phyloP scores from a whole-genome alignment of 2,329 filamentous ascomycete genomes.

The Tolypocladium album region DNA sequence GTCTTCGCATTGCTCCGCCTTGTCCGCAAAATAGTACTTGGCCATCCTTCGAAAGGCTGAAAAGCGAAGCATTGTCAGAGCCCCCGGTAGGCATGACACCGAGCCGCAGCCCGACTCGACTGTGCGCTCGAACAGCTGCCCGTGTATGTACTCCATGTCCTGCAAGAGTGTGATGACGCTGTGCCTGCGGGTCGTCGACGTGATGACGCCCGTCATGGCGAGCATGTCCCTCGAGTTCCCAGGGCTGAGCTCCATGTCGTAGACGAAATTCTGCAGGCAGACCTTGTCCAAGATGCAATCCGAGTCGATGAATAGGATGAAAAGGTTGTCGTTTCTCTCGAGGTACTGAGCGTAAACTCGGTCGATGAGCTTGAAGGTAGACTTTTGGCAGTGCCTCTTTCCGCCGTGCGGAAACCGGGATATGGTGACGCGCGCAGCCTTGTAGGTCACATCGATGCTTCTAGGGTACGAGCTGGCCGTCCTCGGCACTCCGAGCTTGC shows the following conservation, averaged over 20 bases:
- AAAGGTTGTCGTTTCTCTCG: conserved; percentile 79
- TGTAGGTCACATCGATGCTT: conserved; percentile 84
- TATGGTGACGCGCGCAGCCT: conserved; percentile 73
- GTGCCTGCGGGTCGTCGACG: conserved; percentile 80
- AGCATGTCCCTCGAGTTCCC: conserved; percentile 88
- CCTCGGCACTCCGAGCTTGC: conserved; percentile 71
- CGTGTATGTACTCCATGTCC: conserved; percentile 97
- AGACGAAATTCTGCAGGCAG: conserved; percentile 95
- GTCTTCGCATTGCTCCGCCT: conserved; percentile 89
- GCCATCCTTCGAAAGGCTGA: conserved; percentile 95
- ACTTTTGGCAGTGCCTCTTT: conserved; percentile 88
- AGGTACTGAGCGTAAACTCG: conserved; percentile 83
- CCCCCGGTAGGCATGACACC: conserved; percentile 89
- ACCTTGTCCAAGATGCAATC: conserved; percentile 88
- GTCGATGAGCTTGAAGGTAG: conserved; percentile 87
- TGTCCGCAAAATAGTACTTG: conserved; percentile 97
- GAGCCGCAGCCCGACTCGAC: conserved; percentile 91
- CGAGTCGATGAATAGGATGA: conserved; percentile 94
- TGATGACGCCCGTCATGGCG: conserved; percentile 96
- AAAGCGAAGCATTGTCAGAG: conserved; percentile 90
- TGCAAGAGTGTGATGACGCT: conserved; percentile 86
- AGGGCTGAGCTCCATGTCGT: conserved; percentile 95
- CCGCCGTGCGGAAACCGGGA: conserved; percentile 90
- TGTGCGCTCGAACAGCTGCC: conserved; percentile 89
- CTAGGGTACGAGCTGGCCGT: conserved; percentile 70